Base-by-base conservation (phyloP, 495 filamentous ascomycete species). In the Gamarada debralockiae region DNA sequence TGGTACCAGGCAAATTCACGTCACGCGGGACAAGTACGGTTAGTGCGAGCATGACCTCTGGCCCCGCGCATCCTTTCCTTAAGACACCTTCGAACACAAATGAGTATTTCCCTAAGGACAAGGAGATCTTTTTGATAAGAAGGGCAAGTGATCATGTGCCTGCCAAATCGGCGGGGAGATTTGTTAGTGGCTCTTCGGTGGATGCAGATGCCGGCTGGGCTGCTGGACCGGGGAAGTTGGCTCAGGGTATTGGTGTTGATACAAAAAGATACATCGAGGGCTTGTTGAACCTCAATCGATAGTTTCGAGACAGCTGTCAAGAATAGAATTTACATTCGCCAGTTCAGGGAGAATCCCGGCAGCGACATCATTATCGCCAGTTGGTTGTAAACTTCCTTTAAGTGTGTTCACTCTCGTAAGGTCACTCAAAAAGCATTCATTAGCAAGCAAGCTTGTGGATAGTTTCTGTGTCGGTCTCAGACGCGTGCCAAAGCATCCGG, bases 161-260 rank as follows among this genome's bases (percentile, higher is more conserved):
- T 56, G 31, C n/a, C 46, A 57, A 9, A 14, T 65, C 21, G 60
- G 51, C 31, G 64, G 70, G 48, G 10, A 49, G 53, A 29, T 60
- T 60, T 44, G 48, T 39, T 20, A 53, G 47, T 24, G 49, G 54
- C 10, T 46, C 53, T 45, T 53, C 57, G 4, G 31, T 23, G 5
- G 15, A 10, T 29, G 48, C 69, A 52, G 65, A 64, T 56, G 76
- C 54, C 55, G 73, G 47, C 55, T 79, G 60, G 73, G 77, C 67
- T 70, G 76, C 56, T 61, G 70, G 39, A 58, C 76, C 56, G 72
- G 76, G 72, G 64, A 82, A 23, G 83, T 63, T 95, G 50, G 85
- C 84, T n/a, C 89, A 92, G 66, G 91, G 91, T 3, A 84, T 96
- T 58, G 91, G 91, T 0, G 75, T 96, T 52, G 90, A 96, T 78